phyloP scores from a whole-genome alignment of 306 rosid species.

The Citrullus mucosospermus region DNA sequence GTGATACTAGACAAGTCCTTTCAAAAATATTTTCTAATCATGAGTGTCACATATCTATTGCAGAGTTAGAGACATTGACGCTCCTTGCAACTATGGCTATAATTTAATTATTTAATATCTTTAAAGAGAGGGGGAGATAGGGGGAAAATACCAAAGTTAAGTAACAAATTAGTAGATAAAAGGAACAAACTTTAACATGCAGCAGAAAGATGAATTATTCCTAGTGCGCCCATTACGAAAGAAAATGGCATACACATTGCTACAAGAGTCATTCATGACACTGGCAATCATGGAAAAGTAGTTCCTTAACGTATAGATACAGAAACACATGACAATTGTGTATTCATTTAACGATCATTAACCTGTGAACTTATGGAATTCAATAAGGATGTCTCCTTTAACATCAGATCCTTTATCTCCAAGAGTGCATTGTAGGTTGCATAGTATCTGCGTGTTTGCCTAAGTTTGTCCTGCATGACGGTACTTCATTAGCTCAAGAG shows the following conservation, averaged over 20 bases:
- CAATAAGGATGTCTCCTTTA: slow-evolving; percentile 77
- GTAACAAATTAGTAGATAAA: neutral
- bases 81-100: neutral
- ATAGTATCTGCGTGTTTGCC: slow-evolving; percentile 68
- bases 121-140: neutral
- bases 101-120: neutral
- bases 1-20: neutral
- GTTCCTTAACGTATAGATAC: neutral
- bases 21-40: neutral
- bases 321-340: neutral
- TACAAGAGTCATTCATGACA: neutral
- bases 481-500: slow-evolving; percentile 4
- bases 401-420: slow-evolving; percentile 88
- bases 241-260: neutral
- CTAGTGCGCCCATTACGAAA: neutral
- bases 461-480: slow-evolving; percentile 51
- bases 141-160: neutral
- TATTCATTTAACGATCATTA: slow-evolving; percentile 7
- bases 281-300: neutral
- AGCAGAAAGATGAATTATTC: neutral
- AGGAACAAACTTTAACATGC: neutral
- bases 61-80: neutral
- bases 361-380: slow-evolving; percentile 89
- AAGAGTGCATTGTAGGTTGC: slow-evolving; percentile 77
- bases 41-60: neutral